A percentile compares a stretch with the other conserved stretches of the same genome.
These are phyloP conservation scores for Dryadomyces quercus-mongolicae DNA, from an alignment of 2,329 filamentous ascomycete genomes.

Conservation along the genomic window DNA sequence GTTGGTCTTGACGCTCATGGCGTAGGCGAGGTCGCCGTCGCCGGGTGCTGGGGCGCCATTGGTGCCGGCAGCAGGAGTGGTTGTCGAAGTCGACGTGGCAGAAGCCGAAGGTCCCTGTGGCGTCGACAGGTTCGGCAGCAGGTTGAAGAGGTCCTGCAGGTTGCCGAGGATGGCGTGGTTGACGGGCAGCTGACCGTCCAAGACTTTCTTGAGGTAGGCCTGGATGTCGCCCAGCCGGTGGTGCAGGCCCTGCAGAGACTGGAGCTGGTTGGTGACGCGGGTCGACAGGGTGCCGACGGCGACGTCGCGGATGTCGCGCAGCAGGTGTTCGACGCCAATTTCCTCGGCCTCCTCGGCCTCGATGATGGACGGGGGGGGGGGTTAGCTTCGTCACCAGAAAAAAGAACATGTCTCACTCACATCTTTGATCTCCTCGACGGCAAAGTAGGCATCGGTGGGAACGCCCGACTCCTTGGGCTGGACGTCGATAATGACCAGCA, in stretches of 20 bases:
- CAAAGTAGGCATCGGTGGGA: conserved; percentile 97
- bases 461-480: conserved; percentile 97
- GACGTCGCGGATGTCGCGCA: conserved; percentile 95
- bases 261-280: conserved; percentile 92
- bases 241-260: conserved; percentile 92
- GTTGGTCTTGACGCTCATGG: conserved; percentile 98
- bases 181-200: conserved; percentile 82
- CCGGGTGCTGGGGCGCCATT: conserved; percentile 37
- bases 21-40: conserved; percentile 80
- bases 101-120: conserved; percentile 36
- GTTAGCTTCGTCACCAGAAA: not conserved
- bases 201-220: conserved; percentile 88
- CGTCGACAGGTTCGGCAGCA: conserved; percentile 88
- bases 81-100: conserved; percentile 17
- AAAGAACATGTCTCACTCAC: conserved; percentile 40
- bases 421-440: conserved; percentile 98
- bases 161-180: conserved; percentile 97
- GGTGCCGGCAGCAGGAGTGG: conserved; percentile 30
- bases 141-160: conserved; percentile 98
- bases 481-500: conserved; percentile 96
- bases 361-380: conserved; percentile 91
- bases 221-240: conserved; percentile 91
- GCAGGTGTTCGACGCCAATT: conserved; percentile 94
- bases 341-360: conserved; percentile 98
- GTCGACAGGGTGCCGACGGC: conserved; percentile 94